Base-by-base conservation (phyloP, 2,329 filamentous ascomycete species). In the Emergomyces orientalis region DNA sequence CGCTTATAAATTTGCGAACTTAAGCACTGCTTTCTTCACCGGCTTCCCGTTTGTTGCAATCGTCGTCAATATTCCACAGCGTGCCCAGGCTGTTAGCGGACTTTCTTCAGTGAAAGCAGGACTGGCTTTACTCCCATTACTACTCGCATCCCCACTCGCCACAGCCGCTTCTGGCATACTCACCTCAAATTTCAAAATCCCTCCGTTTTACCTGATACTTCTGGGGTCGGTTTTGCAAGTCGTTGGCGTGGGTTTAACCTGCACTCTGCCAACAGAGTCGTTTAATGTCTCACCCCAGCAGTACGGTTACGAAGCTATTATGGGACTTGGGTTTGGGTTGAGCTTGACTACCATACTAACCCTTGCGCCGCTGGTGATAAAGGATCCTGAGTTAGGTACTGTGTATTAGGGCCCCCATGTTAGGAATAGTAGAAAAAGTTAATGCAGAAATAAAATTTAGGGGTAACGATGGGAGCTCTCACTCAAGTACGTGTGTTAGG, bases 401-500 rank as follows among this genome's bases (percentile, higher is more conserved):
- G 45, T 47, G 8, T 2, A 49, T 49, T 49, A 49, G 17, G 47
- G 1, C 8, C 9, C 47, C 22, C 47, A 49, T 49, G 47, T 17
- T 49, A 49, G 11, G 47, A 49, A 49, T 13, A 14, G n/a, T 5
- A 25, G 1, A 17, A 27, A 6, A 27, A 49, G 11, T 22, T 49
- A 49, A 49, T 49, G 47, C 22, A 63, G 68, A 7, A 63, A 47
- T 52, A 39, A 25, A 30, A 8, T 19, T 45, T 55, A 73, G 74
- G 70, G 22, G 74, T 77, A 45, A 68, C 67, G 1, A 73, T 76
- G 71, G 74, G 75, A n/a, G 70, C 72, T 17, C 66, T 74, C 25
- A 76, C 74, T 1, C 75, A 77, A 63, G 69, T 76, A 30, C 72
- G 76, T 30, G 72, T 74, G 19, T 70, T 77, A 3, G 73, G 75